phyloP scores from a whole-genome alignment of 495 filamentous ascomycete species.

The Barbatosphaeria neglecta region DNA sequence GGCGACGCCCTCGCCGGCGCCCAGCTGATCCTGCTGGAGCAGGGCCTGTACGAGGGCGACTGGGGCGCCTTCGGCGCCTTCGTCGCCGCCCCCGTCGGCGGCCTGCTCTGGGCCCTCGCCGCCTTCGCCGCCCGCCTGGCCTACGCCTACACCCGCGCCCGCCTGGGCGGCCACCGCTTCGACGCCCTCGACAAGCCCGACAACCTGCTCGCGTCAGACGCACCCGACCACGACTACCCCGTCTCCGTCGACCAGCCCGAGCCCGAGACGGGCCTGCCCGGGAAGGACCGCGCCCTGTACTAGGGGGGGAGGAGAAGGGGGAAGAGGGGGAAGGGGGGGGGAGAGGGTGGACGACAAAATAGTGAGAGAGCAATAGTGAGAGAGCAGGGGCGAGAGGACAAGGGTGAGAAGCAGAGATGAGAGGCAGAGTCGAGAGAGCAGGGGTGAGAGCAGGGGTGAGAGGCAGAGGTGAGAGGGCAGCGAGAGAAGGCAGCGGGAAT shows the following conservation, averaged over 20 bases:
- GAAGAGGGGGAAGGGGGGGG: too few relatives aligned
- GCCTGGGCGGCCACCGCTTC: slow-evolving; percentile 41
- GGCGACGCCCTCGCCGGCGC: slow-evolving; percentile 50
- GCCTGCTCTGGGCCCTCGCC: slow-evolving; percentile 53
- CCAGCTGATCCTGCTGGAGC: slow-evolving; percentile 54
- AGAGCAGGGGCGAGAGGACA: too few relatives aligned
- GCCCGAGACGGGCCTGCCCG: background rate
- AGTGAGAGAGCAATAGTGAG: too few relatives aligned
- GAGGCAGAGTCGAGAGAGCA: too few relatives aligned
- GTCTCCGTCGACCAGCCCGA: background rate
- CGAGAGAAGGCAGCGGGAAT: too few relatives aligned
- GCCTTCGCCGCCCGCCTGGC: slow-evolving; percentile 44
- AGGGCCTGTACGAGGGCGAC: slow-evolving; percentile 56
- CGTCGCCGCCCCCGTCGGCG: slow-evolving; percentile 60
- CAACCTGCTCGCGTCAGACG: slow-evolving; percentile 7
- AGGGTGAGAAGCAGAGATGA: too few relatives aligned
- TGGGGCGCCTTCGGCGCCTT: slow-evolving; percentile 75
- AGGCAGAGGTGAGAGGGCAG: too few relatives aligned
- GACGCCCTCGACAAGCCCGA: slow-evolving; percentile 49
- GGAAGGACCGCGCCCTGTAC: too few relatives aligned
- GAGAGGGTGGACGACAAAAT: too few relatives aligned
- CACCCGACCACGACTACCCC: background rate
- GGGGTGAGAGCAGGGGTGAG: too few relatives aligned
- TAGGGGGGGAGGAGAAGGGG: too few relatives aligned
- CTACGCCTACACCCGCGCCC: slow-evolving; percentile 40